A percentile compares a stretch with the other conserved stretches of the same genome.
These are phyloP conservation scores for Guadua angustifolia DNA, from an alignment of 176 grass and related monocot species.

Conservation along the genomic window DNA sequence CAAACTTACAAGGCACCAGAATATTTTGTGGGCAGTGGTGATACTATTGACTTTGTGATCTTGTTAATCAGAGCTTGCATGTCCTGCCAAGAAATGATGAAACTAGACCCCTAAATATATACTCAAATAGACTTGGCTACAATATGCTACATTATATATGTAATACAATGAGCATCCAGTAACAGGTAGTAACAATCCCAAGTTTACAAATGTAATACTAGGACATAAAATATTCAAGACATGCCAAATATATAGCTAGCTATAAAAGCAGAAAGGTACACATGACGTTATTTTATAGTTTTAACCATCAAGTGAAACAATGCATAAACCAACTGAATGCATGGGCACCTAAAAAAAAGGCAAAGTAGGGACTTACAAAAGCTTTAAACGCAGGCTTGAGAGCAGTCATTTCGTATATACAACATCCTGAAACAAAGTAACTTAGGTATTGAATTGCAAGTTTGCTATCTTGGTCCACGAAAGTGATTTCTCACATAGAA, in stretches of 20 bases:
- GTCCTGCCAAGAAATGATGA: conserved; percentile 60
- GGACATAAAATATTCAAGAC: conserved; percentile 6
- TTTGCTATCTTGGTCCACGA: conserved; percentile 13
- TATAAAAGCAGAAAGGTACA: neutral
- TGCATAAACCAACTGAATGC: conserved; percentile 7
- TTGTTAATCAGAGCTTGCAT: conserved; percentile 98
- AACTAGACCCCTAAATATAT: conserved; percentile 14
- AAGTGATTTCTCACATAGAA: conserved; percentile 34
- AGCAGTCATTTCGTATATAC: conserved; percentile 96
- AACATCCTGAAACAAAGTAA: conserved; percentile 69
- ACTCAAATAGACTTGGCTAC: neutral
- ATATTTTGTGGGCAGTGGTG: conserved; percentile 84
- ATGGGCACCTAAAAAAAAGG: neutral
- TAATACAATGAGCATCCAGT: neutral
- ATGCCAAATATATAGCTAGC: conserved; percentile 21
- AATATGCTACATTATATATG: neutral
- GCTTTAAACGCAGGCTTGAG: conserved; percentile 91
- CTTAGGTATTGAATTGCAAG: conserved; percentile 20
- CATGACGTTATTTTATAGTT: conserved; percentile 3
- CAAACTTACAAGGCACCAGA: conserved; percentile 92
- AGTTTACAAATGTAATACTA: conserved; percentile 31
- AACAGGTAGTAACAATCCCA: conserved; percentile 24
- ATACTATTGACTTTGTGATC: conserved; percentile 96
- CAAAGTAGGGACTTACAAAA: conserved; percentile 64
- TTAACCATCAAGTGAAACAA: conserved; percentile 26